A percentile compares a stretch with the other conserved stretches of the same genome.
Conservation (phyloP, 352 stramenopile genomes). For the Globisporangium abappressorium region DNA sequence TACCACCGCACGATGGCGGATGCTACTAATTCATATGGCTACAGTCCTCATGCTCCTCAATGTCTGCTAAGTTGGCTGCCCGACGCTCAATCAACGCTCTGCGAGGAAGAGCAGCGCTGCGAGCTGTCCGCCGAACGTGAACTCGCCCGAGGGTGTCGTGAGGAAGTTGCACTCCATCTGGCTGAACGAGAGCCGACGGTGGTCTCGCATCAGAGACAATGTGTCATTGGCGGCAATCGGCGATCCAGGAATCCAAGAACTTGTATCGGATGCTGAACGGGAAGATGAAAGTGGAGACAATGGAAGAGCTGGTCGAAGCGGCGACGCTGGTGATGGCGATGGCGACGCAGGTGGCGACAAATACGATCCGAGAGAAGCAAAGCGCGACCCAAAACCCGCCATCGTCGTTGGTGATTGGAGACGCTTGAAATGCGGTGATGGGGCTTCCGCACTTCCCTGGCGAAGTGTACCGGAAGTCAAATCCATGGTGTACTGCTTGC, state of each 20-base stretch:
- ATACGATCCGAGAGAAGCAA: constrained; percentile 36
- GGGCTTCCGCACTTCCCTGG: constrained; percentile 25
- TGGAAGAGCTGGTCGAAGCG: background rate
- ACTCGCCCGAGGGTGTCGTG: constrained; percentile 27
- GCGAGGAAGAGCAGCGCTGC: constrained; percentile 43
- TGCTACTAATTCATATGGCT: no score
- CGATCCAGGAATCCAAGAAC: background rate
- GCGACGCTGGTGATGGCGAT: constrained; percentile 8
- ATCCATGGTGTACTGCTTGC: constrained; percentile 38
- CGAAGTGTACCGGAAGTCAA: constrained; percentile 24
- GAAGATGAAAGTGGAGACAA: background rate
- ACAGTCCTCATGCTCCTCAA: no score
- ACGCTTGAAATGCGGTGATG: constrained; percentile 21
- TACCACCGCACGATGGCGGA: no score
- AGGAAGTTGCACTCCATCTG: constrained; percentile 31
- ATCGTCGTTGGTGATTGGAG: constrained; percentile 20
- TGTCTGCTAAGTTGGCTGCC: no score
- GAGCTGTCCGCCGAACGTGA: constrained; percentile 43
- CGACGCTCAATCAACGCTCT: background rate
- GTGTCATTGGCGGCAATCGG: background rate
- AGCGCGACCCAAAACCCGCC: constrained; percentile 21
- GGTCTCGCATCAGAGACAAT: background rate
- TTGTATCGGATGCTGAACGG: background rate
- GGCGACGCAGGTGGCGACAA: background rate
- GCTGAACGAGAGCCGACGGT: constrained; percentile 27